phyloP scores from a whole-genome alignment of 2,329 filamentous ascomycete genomes.

The Penicillium sp. region DNA sequence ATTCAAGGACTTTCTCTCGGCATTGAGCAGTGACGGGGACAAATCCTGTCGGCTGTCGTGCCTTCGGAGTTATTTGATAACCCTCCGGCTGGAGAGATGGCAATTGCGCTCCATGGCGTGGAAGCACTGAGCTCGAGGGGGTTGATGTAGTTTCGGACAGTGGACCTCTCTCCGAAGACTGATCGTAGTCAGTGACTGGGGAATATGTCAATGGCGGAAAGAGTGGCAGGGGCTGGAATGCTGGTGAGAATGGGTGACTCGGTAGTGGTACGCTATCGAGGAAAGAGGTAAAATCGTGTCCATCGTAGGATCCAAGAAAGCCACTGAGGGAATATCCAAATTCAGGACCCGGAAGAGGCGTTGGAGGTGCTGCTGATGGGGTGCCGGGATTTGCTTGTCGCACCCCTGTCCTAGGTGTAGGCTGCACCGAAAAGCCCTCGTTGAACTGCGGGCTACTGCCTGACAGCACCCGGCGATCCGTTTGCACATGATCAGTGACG shows the following conservation, averaged over 20 bases:
- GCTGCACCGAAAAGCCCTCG: conserved; percentile 12
- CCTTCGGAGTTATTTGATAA: conserved; percentile 26
- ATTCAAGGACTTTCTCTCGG: conserved; percentile 28
- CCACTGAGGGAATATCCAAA: conserved; percentile 25
- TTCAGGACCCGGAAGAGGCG: conserved; percentile 25
- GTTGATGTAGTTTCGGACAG: conserved; percentile 19
- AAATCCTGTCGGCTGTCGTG: conserved; percentile 30
- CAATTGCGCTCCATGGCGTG: conserved; percentile 35
- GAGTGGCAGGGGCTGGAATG: conserved; percentile 36
- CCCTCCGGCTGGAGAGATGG: conserved; percentile 37
- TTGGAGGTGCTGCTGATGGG: conserved; percentile 20
- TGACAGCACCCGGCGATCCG: conserved; percentile 10
- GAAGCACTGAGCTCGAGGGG: conserved; percentile 33
- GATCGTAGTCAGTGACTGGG: conserved; percentile 28
- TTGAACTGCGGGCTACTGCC: conserved; percentile 15
- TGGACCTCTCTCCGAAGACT: conserved; percentile 20
- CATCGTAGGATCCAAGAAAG: conserved; percentile 26
- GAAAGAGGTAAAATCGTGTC: conserved; percentile 38
- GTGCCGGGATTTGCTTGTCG: conserved; percentile 13
- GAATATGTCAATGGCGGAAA: conserved; percentile 33
- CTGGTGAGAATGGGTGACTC: conserved; percentile 35
- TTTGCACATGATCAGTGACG: conserved; percentile 24
- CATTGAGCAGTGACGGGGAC: conserved; percentile 35
- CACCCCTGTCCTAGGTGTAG: conserved; percentile 12
- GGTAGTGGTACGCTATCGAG: conserved; percentile 37